These are phyloP conservation scores for Fraxinus ornus DNA, from an alignment of 305 asterid genomes.

Conservation along the genomic window DNA sequence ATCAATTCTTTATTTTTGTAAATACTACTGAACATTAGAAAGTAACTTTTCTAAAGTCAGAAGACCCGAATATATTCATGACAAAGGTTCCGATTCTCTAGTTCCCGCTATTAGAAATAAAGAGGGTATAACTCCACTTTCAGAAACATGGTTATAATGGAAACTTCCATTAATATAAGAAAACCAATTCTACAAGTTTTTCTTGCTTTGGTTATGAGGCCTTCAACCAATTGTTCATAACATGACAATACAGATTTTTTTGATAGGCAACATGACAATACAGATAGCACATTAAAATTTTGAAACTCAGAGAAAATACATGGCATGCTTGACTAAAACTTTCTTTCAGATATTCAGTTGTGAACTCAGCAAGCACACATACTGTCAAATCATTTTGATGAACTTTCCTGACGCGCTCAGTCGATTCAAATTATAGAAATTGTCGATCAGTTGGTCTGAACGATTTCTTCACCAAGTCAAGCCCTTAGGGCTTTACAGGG, in stretches of 20 bases:
- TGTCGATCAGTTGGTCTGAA: not conserved
- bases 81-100: not conserved
- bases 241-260: not conserved
- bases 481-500: not conserved
- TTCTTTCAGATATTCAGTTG: not conserved
- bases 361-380: not conserved
- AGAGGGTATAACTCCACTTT: not conserved
- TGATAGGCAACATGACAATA: not conserved
- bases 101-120: not conserved
- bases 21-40: not conserved
- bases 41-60: not conserved
- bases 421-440: not conserved
- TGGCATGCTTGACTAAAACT: not conserved
- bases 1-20: not conserved
- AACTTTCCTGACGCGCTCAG: not conserved
- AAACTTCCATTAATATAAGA: not conserved
- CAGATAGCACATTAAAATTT: not conserved
- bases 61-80: not conserved
- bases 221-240: not conserved
- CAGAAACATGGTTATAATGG: conserved; percentile 1
- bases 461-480: not conserved
- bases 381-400: not conserved
- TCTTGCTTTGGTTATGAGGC: not conserved
- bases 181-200: not conserved
- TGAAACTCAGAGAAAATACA: not conserved